Percentiles rank a stretch among this genome's conserved stretches.
Evolutionary conservation across 2,329 filamentous ascomycete genomes (phyloP).

Genomic region (Colletotrichum paranaense): DNA sequence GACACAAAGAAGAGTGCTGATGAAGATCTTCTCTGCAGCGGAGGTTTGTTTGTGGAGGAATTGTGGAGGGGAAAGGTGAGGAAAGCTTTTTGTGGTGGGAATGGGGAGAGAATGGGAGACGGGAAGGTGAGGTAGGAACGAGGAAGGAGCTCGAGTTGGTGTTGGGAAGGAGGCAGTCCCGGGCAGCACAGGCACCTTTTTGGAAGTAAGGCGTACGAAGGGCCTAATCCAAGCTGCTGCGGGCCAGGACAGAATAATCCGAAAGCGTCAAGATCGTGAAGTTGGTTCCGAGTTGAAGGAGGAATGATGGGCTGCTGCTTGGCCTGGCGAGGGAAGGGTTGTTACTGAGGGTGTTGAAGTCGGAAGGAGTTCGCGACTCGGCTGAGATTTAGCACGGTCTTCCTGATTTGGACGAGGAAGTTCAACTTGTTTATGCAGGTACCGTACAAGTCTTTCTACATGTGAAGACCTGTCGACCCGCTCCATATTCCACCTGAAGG

Average conservation of each 20-base stretch:
- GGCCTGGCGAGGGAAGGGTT: neutral
- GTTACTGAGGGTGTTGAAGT: neutral
- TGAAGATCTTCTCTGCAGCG: conserved; percentile 8
- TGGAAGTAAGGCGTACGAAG: neutral
- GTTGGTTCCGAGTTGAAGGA: neutral
- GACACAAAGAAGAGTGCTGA: conserved; percentile 3
- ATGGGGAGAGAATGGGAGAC: neutral
- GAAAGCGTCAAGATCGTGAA: neutral
- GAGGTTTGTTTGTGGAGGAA: conserved; percentile 14
- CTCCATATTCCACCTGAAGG: neutral
- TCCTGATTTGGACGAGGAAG: neutral
- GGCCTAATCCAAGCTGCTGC: neutral
- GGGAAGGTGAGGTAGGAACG: neutral
- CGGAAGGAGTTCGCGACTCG: neutral
- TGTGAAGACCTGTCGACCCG: neutral
- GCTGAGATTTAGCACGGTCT: neutral
- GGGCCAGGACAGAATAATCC: neutral
- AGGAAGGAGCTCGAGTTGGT: conserved; percentile 4
- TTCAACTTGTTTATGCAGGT: neutral
- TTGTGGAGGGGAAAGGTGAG: conserved; percentile 5
- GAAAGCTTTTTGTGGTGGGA: conserved; percentile 2
- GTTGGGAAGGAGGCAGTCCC: conserved; percentile 23
- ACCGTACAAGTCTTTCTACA: neutral
- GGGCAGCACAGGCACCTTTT: neutral
- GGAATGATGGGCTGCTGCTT: neutral